These are phyloP conservation scores for Boletus vermiculosoides DNA, from an alignment of 768 basidiomycete species.

Conservation along the genomic window DNA sequence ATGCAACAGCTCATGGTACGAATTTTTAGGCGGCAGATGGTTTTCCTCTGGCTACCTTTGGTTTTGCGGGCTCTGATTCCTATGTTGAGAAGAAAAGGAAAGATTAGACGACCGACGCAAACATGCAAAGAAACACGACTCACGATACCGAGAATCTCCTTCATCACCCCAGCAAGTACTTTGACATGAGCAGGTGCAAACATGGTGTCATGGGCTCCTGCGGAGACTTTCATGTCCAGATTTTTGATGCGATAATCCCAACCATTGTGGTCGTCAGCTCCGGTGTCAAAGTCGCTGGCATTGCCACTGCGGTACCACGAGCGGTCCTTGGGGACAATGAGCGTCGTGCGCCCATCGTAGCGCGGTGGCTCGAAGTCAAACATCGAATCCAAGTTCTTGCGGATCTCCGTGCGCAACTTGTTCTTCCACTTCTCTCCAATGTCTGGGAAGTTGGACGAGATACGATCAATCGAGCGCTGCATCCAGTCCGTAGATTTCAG, in stretches of 20 bases:
- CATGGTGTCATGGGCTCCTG: constrained; percentile 32
- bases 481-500: constrained; percentile 33
- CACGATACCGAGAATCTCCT: constrained; percentile 17
- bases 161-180: constrained; percentile 26
- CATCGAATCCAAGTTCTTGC: constrained; percentile 34
- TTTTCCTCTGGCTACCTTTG: not conserved
- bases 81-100: not conserved
- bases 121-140: not conserved
- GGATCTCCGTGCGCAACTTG: constrained; percentile 30
- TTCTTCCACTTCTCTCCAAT: constrained; percentile 33
- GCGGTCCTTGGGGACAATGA: constrained; percentile 32
- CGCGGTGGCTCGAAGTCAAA: constrained; percentile 31
- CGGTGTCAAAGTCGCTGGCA: constrained; percentile 31
- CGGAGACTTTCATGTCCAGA: constrained; percentile 28
- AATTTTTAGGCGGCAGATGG: not conserved
- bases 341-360: constrained; percentile 24
- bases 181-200: constrained; percentile 34
- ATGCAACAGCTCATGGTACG: not conserved
- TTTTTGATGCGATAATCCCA: constrained; percentile 30
- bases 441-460: constrained; percentile 31
- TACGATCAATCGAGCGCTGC: constrained; percentile 31
- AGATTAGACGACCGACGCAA: constrained; percentile 1
- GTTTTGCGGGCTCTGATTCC: not conserved
- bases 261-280: constrained; percentile 31
- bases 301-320: constrained; percentile 33